Conservation (phyloP, 2,329 filamentous ascomycete genomes). For the Cercospora brassicicola region DNA sequence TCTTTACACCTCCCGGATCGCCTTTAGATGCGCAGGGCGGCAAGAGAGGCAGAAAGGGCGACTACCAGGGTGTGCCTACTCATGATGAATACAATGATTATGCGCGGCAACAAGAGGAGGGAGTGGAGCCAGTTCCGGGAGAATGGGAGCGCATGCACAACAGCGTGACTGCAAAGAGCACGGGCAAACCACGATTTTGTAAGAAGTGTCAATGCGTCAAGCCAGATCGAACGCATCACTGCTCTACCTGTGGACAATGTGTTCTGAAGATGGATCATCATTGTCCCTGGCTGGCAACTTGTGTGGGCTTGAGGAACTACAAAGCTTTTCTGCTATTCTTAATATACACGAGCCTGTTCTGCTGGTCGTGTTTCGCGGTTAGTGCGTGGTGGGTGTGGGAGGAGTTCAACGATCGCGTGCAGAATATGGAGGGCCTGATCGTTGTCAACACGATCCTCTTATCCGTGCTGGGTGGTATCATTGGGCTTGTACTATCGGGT, state of each 20-base stretch:
- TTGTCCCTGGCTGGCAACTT: conserved; percentile 96
- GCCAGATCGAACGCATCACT: conserved; percentile 94
- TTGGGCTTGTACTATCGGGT: conserved; percentile 81
- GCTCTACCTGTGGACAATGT: conserved; percentile 88
- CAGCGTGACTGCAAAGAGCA: conserved; percentile 82
- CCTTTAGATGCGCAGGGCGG: conserved; percentile 46
- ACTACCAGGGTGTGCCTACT: conserved; percentile 82
- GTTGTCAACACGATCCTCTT: conserved; percentile 90
- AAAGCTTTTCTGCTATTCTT: conserved; percentile 93
- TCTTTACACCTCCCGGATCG: conserved; percentile 85
- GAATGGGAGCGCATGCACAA: conserved; percentile 45
- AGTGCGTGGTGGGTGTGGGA: conserved; percentile 79
- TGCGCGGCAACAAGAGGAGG: conserved; percentile 35
- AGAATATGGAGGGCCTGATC: conserved; percentile 70
- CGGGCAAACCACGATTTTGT: conserved; percentile 84
- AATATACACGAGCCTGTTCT: conserved; percentile 83
- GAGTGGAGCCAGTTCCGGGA: conserved; percentile 19
- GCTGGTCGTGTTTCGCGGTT: conserved; percentile 75
- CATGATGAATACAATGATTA: conserved; percentile 55
- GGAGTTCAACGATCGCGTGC: conserved; percentile 70
- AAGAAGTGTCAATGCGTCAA: conserved; percentile 96
- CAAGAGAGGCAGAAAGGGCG: conserved; percentile 22
- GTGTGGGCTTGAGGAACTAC: conserved; percentile 90
- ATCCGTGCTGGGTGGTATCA: conserved; percentile 83
- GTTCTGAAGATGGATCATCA: conserved; percentile 99